Evolutionary conservation across 177 flowering plant genomes (phyloP).

Genomic region (Vitis hybrid): DNA sequence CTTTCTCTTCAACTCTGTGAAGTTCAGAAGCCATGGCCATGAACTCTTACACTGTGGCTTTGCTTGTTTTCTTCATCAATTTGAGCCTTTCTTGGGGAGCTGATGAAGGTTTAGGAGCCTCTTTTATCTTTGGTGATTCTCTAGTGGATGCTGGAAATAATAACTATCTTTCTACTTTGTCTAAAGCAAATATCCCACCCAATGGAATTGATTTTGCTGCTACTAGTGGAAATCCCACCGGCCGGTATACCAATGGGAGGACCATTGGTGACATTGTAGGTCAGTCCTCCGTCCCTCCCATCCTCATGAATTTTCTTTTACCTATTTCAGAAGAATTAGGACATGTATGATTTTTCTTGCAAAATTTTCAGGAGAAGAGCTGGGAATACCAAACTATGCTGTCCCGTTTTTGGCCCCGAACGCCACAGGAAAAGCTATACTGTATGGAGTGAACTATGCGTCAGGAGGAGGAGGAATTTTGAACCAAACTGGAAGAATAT

Average conservation of each 20-base stretch:
- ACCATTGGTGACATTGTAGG: constrained; percentile 95
- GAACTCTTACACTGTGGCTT: constrained; percentile 12
- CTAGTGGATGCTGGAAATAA: constrained; percentile 94
- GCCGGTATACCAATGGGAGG: constrained; percentile 84
- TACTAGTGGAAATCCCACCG: constrained; percentile 78
- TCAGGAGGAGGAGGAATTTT: constrained; percentile 95
- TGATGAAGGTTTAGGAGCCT: constrained; percentile 49
- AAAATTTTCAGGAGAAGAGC: constrained; percentile 58
- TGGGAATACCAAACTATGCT: constrained; percentile 70
- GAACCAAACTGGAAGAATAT: constrained; percentile 86
- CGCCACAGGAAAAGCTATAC: constrained; percentile 57
- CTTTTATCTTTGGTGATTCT: constrained; percentile 90
- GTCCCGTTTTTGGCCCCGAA: constrained; percentile 82
- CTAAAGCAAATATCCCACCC: constrained; percentile 76
- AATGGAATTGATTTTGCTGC: constrained; percentile 89
- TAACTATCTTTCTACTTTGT: constrained; percentile 68
- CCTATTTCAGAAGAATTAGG: not conserved
- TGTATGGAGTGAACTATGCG: constrained; percentile 88
- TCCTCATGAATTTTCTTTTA: not conserved
- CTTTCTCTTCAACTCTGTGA: not conserved
- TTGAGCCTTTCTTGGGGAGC: constrained; percentile 20
- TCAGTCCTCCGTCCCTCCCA: constrained; percentile 21
- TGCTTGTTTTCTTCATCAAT: constrained; percentile 15
- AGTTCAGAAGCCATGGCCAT: constrained; percentile 12
- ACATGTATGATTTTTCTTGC: too few species aligned